phyloP scores from a whole-genome alignment of 495 filamentous ascomycete genomes.

The Talaromyces stipitatus region DNA sequence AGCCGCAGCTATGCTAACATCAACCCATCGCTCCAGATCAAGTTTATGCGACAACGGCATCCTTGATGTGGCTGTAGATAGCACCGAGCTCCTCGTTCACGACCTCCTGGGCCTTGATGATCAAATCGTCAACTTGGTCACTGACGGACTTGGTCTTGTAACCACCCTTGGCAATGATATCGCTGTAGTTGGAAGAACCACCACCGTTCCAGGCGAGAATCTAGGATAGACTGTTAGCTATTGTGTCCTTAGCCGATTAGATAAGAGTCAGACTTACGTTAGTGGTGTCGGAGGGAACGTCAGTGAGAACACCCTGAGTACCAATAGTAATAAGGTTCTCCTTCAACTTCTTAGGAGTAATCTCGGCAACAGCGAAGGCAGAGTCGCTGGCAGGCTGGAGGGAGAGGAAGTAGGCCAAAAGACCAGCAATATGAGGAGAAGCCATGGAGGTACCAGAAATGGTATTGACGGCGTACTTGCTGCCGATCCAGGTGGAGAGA shows the following conservation, averaged over 20 bases:
- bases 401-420: conserved; percentile 95
- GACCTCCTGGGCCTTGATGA: conserved; percentile 30
- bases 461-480: conserved; percentile 88
- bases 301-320: conserved; percentile 69
- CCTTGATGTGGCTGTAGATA: conserved; percentile 42
- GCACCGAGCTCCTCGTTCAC: conserved; percentile 31
- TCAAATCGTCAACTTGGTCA: conserved; percentile 22
- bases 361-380: conserved; percentile 76
- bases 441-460: conserved; percentile 99
- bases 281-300: conserved; percentile 77
- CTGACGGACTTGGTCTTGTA: conserved; percentile 14
- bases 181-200: conserved; percentile 80
- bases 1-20: neutral
- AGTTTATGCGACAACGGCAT: conserved; percentile 32
- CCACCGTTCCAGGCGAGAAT: conserved; percentile 99
- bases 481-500: conserved; percentile 94
- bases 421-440: conserved; percentile 92
- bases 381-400: conserved; percentile 86
- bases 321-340: conserved; percentile 74
- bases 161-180: conserved; percentile 64
- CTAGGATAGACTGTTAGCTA: conserved; percentile 40
- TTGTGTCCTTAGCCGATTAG: neutral
- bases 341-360: conserved; percentile 95
- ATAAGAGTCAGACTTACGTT: conserved; percentile 46
- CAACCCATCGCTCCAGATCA: neutral